These are phyloP conservation scores for Discostella stelligera DNA, from an alignment of 352 stramenopile genomes.

Conservation along the genomic window DNA sequence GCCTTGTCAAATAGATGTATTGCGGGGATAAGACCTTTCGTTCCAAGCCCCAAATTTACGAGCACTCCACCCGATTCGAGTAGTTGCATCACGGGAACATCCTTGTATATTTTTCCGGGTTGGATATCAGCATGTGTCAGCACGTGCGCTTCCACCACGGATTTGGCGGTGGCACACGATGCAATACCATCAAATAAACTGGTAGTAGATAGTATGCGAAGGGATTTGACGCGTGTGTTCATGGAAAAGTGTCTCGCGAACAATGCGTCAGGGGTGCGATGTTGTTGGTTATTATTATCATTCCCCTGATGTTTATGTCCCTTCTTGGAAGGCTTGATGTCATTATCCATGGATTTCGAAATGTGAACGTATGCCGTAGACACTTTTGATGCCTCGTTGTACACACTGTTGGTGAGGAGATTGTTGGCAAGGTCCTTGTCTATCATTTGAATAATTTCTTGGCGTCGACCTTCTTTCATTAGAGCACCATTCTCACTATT, in stretches of 20 bases:
- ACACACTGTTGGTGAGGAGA: conserved; percentile 43
- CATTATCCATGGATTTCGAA: conserved; percentile 78
- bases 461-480: not conserved
- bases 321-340: conserved; percentile 22
- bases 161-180: conserved; percentile 64
- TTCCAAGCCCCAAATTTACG: conserved; percentile 66
- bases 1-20: conserved; percentile 77
- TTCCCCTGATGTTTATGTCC: conserved; percentile 30
- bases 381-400: conserved; percentile 51
- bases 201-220: conserved; percentile 57
- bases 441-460: conserved; percentile 20
- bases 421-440: conserved; percentile 55
- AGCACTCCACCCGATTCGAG: conserved; percentile 65
- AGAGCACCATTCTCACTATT: conserved; percentile 8
- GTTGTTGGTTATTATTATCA: conserved; percentile 12
- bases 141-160: conserved; percentile 71
- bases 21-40: conserved; percentile 67
- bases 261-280: conserved; percentile 48
- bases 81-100: conserved; percentile 68
- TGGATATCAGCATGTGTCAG: conserved; percentile 72
- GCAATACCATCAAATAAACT: conserved; percentile 76
- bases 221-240: conserved; percentile 37
- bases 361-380: conserved; percentile 81
- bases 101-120: conserved; percentile 66
- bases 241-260: conserved; percentile 78